Evolutionary conservation across 306 rosid genomes (phyloP), one percentile per base, ranked within the genome.

Genomic region (Vigna hirtella): DNA sequence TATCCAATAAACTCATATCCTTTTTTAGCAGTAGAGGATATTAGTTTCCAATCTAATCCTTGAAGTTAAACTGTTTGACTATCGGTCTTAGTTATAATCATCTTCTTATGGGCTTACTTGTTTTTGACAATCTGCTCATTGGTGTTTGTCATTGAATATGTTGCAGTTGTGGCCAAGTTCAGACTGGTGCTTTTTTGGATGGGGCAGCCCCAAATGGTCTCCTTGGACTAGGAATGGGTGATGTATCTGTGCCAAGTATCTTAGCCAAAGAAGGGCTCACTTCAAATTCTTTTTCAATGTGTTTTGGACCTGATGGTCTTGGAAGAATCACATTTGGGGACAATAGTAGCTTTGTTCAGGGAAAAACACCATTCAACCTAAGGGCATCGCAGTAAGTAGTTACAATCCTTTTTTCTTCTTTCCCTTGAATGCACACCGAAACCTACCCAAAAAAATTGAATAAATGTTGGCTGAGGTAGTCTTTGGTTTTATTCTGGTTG

Each of bases 301-400:
- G 99, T 84, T 96, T 96, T 73, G 94, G 94, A 64, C 2, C 8
- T 47, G 86, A 91, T 74, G 91, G 90, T 45, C 0, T 18, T 49
- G 98, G 98, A 77, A 89, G 96, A 85, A 93, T 93, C 83, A 81
- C 84, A 5, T 96, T 93, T 77, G 99, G 99, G 55, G 97, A 91
- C 76, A 84, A 79, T 77, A 91, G 91, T 66, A 90, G 88, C 78
- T 48, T 75, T 18, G 84, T 40, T 80, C 94, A 91, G 81, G 77
- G 84, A 61, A 83, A 93, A 82, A 96, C 99, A 10, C 94, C 96
- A 77, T 85, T 96, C 83, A 87, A 84, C 81, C 5, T 72, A 24
- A 42, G 74, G 56, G 40, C 70, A 59, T 64, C 4, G 22, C 77
- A 70, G 98, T 96, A 83, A 91, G 97, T 78, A 43, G 7, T 81